Evolutionary conservation across 1,284 basidiomycete species (phyloP).

Genomic region (Jaminaea rosea): DNA sequence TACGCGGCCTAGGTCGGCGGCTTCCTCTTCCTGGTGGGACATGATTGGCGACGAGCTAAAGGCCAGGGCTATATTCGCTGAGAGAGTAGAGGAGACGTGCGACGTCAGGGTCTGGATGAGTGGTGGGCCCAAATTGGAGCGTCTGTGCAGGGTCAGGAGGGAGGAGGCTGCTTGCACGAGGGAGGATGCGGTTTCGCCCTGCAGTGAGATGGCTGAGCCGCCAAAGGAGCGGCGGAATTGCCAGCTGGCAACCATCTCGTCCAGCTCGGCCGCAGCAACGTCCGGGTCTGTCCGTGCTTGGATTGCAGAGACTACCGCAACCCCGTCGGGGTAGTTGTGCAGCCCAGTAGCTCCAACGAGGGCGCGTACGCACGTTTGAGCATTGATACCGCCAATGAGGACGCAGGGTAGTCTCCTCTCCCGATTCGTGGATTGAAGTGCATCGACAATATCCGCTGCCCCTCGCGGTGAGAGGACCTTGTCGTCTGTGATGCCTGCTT

Average conservation of each 20-base stretch:
- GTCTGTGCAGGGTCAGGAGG: conserved; percentile 13
- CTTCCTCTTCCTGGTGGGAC: conserved; percentile 60
- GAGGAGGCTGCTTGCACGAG: neutral
- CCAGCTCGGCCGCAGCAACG: conserved; percentile 52
- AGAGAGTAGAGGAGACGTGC: conserved; percentile 78
- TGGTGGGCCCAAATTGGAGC: conserved; percentile 14
- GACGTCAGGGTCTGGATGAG: conserved; percentile 67
- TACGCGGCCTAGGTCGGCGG: conserved; percentile 65
- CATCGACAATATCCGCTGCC: conserved; percentile 22
- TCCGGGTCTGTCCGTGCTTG: conserved; percentile 61
- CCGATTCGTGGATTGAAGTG: conserved; percentile 6
- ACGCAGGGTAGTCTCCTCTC: conserved; percentile 36
- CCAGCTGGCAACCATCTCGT: conserved; percentile 26
- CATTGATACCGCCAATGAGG: conserved; percentile 41
- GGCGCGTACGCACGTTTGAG: conserved; percentile 30
- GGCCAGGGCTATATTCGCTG: conserved; percentile 81
- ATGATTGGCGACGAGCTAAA: conserved; percentile 87
- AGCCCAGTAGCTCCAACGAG: conserved; percentile 25
- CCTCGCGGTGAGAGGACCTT: conserved; percentile 29
- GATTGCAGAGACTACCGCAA: conserved; percentile 87
- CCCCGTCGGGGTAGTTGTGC: conserved; percentile 51
- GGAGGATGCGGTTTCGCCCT: neutral
- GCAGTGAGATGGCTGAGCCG: no score
- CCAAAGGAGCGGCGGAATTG: neutral
- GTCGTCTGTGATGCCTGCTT: conserved; percentile 39